Percentiles rank a stretch among this genome's conserved stretches.
Conservation (phyloP, 768 basidiomycete genomes). For the Gloeophyllum trabeum region DNA sequence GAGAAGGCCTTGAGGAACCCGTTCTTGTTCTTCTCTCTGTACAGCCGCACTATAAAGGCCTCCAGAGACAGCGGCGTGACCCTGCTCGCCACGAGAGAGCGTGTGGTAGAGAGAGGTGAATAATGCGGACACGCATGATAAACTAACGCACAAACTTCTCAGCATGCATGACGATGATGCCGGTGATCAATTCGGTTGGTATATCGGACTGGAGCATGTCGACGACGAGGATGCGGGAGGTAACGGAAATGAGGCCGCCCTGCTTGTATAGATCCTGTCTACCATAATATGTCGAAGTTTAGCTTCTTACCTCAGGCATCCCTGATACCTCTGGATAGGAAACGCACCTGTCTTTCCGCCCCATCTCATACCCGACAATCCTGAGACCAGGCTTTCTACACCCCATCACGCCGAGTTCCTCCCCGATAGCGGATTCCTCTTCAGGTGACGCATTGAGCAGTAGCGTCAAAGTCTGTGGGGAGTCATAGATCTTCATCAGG, state of each 20-base stretch:
- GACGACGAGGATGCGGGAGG: constrained; percentile 88
- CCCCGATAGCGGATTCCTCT: constrained; percentile 86
- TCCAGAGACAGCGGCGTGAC: constrained; percentile 78
- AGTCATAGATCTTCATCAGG: constrained; percentile 87
- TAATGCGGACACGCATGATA: not conserved
- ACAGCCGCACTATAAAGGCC: constrained; percentile 88
- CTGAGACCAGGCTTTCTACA: constrained; percentile 80
- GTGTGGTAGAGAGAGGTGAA: not conserved
- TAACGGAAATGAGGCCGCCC: constrained; percentile 86
- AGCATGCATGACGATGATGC: constrained; percentile 82
- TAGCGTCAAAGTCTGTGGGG: constrained; percentile 71
- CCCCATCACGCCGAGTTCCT: constrained; percentile 88
- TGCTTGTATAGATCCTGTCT: constrained; percentile 76
- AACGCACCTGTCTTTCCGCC: constrained; percentile 66
- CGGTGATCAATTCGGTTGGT: constrained; percentile 78
- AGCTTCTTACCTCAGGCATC: constrained; percentile 1
- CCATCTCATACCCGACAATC: constrained; percentile 74
- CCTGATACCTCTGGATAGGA: not conserved
- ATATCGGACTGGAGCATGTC: constrained; percentile 87
- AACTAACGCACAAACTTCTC: constrained; percentile 49
- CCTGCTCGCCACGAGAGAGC: constrained; percentile 27
- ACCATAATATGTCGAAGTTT: no score
- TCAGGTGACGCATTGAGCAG: constrained; percentile 77
- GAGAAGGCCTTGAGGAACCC: constrained; percentile 97
- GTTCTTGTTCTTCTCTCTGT: constrained; percentile 76